Percentiles rank a stretch among this genome's conserved stretches.
These are phyloP conservation scores for Kwoniella bestiolae DNA, from an alignment of 768 basidiomycete genomes.

Conservation along the genomic window DNA sequence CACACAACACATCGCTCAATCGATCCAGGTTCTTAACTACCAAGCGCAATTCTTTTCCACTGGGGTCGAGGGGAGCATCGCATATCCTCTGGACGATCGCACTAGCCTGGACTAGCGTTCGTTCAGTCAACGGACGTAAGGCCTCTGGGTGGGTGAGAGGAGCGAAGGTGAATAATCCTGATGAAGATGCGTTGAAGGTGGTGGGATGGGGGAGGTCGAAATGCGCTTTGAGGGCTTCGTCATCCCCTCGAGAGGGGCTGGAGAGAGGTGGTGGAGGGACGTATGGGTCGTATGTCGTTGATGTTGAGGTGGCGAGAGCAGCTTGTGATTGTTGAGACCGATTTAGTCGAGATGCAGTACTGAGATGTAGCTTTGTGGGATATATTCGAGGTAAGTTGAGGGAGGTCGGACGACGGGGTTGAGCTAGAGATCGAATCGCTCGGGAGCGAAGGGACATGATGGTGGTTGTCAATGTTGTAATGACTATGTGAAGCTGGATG, in stretches of 20 bases:
- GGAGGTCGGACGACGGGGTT: background rate
- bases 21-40: constrained; percentile 96
- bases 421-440: background rate
- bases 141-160: constrained; percentile 71
- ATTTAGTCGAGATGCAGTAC: constrained; percentile 3
- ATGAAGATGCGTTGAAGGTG: constrained; percentile 19
- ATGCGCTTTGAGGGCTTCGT: constrained; percentile 37
- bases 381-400: background rate
- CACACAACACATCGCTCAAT: constrained; percentile 92
- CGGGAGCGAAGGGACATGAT: constrained; percentile 5
- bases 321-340: constrained; percentile 21
- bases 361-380: background rate
- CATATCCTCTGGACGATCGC: constrained; percentile 82
- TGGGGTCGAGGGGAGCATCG: constrained; percentile 64
- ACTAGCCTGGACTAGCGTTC: constrained; percentile 78
- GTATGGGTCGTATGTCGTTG: constrained; percentile 4
- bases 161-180: constrained; percentile 81
- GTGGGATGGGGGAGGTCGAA: constrained; percentile 34
- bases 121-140: constrained; percentile 73
- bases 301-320: constrained; percentile 16
- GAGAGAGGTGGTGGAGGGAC: constrained; percentile 16
- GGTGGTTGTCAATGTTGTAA: background rate
- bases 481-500: background rate
- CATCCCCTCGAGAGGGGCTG: constrained; percentile 21
- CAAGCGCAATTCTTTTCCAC: constrained; percentile 73